Evolutionary conservation across 129 eudicot species (phyloP).

Genomic region (Artemisia argyi): DNA sequence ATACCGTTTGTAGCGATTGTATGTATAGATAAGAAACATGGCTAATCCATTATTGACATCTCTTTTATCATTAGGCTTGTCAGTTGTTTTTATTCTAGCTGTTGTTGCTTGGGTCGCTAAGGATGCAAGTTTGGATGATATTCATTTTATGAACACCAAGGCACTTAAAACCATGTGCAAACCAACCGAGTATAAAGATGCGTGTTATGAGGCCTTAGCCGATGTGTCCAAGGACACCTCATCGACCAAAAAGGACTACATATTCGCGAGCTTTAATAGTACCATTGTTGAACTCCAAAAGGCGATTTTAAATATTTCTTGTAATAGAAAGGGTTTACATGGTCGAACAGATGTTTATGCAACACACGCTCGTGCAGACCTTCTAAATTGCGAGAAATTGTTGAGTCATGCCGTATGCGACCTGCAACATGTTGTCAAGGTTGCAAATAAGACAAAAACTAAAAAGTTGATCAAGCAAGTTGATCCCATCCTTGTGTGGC

Average conservation of each 20-base stretch:
- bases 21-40: slow-evolving; percentile 16
- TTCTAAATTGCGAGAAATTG: slow-evolving; percentile 46
- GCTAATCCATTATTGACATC: slow-evolving; percentile 29
- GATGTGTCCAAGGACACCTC: slow-evolving; percentile 46
- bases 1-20: slow-evolving; percentile 16
- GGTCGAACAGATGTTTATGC: slow-evolving; percentile 20
- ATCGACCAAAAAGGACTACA: slow-evolving; percentile 51
- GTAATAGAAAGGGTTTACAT: slow-evolving; percentile 17
- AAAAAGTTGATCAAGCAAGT: slow-evolving; percentile 20
- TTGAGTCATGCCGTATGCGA: slow-evolving; percentile 34
- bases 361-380: slow-evolving; percentile 18
- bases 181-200: slow-evolving; percentile 45
- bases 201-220: slow-evolving; percentile 38
- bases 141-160: slow-evolving; percentile 32
- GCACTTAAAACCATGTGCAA: slow-evolving; percentile 45
- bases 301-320: slow-evolving; percentile 24
- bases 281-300: slow-evolving; percentile 41
- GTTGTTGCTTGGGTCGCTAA: slow-evolving; percentile 37
- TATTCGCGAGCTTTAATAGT: slow-evolving; percentile 37
- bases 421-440: slow-evolving; percentile 29
- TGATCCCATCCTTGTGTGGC: slow-evolving; percentile 38
- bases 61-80: slow-evolving; percentile 33
- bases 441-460: slow-evolving; percentile 29
- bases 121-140: slow-evolving; percentile 28
- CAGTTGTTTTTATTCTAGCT: slow-evolving; percentile 31